These are phyloP conservation scores for Cercospora zeina DNA, from an alignment of 2,329 filamentous ascomycete species.

Conservation along the genomic window DNA sequence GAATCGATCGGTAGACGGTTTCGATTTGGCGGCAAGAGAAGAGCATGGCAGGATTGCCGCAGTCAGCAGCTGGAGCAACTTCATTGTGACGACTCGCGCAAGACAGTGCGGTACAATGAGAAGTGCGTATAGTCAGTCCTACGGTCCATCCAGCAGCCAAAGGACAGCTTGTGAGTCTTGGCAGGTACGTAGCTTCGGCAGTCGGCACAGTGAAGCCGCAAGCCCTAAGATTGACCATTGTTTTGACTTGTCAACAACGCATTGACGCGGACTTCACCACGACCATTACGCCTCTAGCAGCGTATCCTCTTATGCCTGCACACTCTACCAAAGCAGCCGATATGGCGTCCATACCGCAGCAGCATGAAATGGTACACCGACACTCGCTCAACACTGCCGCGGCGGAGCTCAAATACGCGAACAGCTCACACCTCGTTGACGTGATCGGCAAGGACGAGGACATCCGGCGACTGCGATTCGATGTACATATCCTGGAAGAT, in stretches of 20 bases:
- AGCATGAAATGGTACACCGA: slow-evolving; percentile 43
- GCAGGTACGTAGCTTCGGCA: slow-evolving; percentile 10
- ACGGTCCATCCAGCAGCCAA: background rate
- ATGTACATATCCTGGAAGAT: slow-evolving; percentile 69
- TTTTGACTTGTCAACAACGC: slow-evolving; percentile 8
- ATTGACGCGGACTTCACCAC: background rate
- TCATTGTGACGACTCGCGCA: slow-evolving; percentile 57
- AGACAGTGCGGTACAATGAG: slow-evolving; percentile 9
- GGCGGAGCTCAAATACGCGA: slow-evolving; percentile 71
- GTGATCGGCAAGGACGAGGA: slow-evolving; percentile 74
- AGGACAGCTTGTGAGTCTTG: slow-evolving; percentile 20
- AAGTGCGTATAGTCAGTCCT: background rate
- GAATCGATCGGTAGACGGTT: slow-evolving; percentile 63
- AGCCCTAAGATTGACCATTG: slow-evolving; percentile 8
- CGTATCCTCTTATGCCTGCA: slow-evolving; percentile 22
- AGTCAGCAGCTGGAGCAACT: slow-evolving; percentile 63
- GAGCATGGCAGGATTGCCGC: slow-evolving; percentile 60
- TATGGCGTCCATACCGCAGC: slow-evolving; percentile 29
- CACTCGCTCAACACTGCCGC: slow-evolving; percentile 54
- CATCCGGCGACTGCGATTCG: slow-evolving; percentile 66
- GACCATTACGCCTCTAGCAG: slow-evolving; percentile 3
- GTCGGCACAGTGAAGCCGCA: background rate
- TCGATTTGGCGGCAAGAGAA: slow-evolving; percentile 58
- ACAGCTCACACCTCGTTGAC: slow-evolving; percentile 63
- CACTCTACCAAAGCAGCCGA: slow-evolving; percentile 17